These are phyloP conservation scores for Ensete ventricosum DNA, from an alignment of 176 grass and related monocot species.

Conservation along the genomic window DNA sequence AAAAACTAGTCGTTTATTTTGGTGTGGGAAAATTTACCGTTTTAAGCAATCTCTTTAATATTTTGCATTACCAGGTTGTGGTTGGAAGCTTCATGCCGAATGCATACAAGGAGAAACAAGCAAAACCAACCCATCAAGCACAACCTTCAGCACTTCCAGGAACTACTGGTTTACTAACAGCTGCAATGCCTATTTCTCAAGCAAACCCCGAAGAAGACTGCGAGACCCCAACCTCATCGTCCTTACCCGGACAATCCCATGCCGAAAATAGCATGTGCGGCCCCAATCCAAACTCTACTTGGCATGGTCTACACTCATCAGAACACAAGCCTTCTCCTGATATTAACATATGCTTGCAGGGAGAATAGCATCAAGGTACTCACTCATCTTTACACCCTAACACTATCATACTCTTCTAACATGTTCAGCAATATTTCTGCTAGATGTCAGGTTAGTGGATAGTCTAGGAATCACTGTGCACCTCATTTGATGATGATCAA, in stretches of 20 bases:
- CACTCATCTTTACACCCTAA: neutral
- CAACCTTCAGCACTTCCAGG: neutral
- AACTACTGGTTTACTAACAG: slow-evolving; percentile 40
- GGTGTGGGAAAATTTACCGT: neutral
- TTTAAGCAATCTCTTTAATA: neutral
- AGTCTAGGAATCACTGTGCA: neutral
- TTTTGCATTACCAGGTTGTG: slow-evolving; percentile 40
- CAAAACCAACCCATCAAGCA: slow-evolving; percentile 29
- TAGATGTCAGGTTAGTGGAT: neutral
- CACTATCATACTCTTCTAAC: neutral
- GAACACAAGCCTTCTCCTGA: slow-evolving; percentile 50
- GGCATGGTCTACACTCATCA: slow-evolving; percentile 38
- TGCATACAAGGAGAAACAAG: slow-evolving; percentile 68
- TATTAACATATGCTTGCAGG: slow-evolving; percentile 64
- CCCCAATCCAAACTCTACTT: slow-evolving; percentile 11
- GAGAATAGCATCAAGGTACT: slow-evolving; percentile 30
- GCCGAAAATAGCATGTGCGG: slow-evolving; percentile 11
- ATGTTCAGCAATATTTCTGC: neutral
- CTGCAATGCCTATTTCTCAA: slow-evolving; percentile 62
- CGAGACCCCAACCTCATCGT: neutral
- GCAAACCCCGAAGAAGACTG: slow-evolving; percentile 38
- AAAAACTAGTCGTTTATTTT: neutral
- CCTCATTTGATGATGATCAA: neutral
- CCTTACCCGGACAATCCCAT: slow-evolving; percentile 13
- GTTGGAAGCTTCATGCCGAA: slow-evolving; percentile 89